Evolutionary conservation across 2,329 filamentous ascomycete species (phyloP), one percentile per base, ranked within the genome.

Genomic region (Massarina eburnea): DNA sequence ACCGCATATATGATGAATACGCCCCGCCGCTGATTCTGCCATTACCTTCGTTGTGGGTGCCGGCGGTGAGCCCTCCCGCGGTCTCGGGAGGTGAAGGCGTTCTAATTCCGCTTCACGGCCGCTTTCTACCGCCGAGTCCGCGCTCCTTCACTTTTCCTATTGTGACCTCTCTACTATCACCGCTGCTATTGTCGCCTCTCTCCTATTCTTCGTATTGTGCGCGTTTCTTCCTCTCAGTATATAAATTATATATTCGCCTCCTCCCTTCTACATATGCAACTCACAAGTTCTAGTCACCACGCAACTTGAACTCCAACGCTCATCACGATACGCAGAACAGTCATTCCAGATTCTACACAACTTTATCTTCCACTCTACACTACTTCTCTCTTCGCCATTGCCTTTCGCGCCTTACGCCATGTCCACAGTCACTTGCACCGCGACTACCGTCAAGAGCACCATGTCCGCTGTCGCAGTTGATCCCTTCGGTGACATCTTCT

Each of bases 401-500:
- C 27, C 24, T 41, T 5, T 26, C 6, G 18, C 9, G 15, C n/a
- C 8, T 37, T 24, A 12, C 32, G 21, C 22, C 15, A 26, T 36
- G 22, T 27, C 33, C 14, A 17, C 35, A 39, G 29, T 22, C 24
- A 22, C 20, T 36, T 46, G 49, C 38, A 48, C 37, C 14, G 39
- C 44, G n/a, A 34, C 22, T 34, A 20, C 26, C 38, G 26, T 19
- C 33, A 45, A 42, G n/a, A n/a, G n/a, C n/a, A n/a, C n/a, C n/a
- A n/a, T n/a, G 14, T 8, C 32, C 15, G 3, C 32, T 12, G 39
- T 33, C 39, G 32, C 45, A 9, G 30, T 20, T 10, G 43, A 51
- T 27, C 54, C 55, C 7, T 51, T 55, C 49, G 38, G 30, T 39
- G 49, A 53, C 22, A 9, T 34, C 15, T 44, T 51, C 24, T 38